Percentiles rank a stretch among this genome's conserved stretches.
Conservation (phyloP, 176 grass and related monocot genomes). For the Cymbopogon citratus region DNA sequence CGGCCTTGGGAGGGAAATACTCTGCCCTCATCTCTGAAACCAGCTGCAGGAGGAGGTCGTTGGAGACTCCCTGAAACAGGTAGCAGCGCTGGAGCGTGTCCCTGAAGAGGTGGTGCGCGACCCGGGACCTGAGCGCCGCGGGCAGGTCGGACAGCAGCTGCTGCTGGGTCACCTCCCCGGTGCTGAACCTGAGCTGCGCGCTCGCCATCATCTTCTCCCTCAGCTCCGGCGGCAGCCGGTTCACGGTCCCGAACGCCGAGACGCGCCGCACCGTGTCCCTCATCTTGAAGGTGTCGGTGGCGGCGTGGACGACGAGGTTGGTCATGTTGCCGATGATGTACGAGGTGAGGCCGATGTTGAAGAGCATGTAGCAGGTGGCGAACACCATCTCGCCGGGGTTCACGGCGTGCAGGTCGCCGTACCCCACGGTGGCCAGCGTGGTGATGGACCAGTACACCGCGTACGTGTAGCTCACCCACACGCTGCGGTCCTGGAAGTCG, state of each 20-base stretch:
- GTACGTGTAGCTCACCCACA: slow-evolving; percentile 53
- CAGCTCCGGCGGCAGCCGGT: slow-evolving; percentile 27
- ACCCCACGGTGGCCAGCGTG: slow-evolving; percentile 56
- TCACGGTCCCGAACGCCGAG: slow-evolving; percentile 25
- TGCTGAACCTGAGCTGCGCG: slow-evolving; percentile 49
- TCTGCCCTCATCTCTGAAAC: slow-evolving; percentile 41
- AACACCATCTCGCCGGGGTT: slow-evolving; percentile 54
- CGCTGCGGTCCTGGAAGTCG: slow-evolving; percentile 30
- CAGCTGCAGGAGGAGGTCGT: slow-evolving; percentile 32
- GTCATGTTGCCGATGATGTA: slow-evolving; percentile 83
- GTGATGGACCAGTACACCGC: slow-evolving; percentile 63
- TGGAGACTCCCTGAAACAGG: slow-evolving; percentile 43
- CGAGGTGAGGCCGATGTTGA: slow-evolving; percentile 58
- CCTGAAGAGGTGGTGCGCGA: slow-evolving; percentile 49
- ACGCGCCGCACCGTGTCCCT: slow-evolving; percentile 29
- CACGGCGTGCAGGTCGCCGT: slow-evolving; percentile 59
- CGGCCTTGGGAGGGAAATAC: slow-evolving; percentile 44
- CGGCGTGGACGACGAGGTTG: slow-evolving; percentile 65
- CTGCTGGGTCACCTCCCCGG: slow-evolving; percentile 20
- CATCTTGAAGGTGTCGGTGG: slow-evolving; percentile 4
- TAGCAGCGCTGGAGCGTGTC: slow-evolving; percentile 14
- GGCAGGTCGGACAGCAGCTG: slow-evolving; percentile 45
- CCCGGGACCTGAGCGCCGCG: slow-evolving; percentile 32
- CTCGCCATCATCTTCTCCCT: slow-evolving; percentile 36
- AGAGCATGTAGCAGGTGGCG: slow-evolving; percentile 56